These are phyloP conservation scores for Lachnellula cervina DNA, from an alignment of 2,329 filamentous ascomycete species.

Conservation along the genomic window DNA sequence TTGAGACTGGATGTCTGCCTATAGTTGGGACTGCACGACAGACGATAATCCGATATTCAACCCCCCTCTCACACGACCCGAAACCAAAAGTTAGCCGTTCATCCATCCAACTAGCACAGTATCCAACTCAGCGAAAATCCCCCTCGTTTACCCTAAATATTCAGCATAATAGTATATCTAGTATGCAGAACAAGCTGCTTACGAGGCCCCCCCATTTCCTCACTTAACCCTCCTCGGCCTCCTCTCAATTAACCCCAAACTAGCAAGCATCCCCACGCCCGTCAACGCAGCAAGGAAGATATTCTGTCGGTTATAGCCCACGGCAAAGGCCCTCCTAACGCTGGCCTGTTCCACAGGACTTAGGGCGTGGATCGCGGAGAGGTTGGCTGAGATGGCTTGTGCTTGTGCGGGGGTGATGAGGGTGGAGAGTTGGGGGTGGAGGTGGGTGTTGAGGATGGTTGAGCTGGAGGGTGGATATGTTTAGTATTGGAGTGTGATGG, in stretches of 20 bases:
- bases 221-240: not conserved
- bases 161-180: too few species aligned
- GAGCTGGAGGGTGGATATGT: not conserved
- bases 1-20: not conserved
- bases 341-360: not conserved
- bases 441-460: conserved; percentile 2
- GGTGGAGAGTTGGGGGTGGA: not conserved
- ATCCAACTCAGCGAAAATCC: too few species aligned
- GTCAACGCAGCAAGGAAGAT: not conserved
- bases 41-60: too few species aligned
- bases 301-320: conserved; percentile 5
- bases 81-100: too few species aligned
- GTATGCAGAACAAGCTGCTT: too few species aligned
- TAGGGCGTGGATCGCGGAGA: not conserved
- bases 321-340: not conserved
- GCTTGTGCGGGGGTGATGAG: not conserved
- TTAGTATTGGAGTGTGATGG: not conserved
- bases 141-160: too few species aligned
- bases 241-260: not conserved
- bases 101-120: too few species aligned
- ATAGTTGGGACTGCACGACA: too few species aligned
- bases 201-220: not conserved
- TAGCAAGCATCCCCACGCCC: not conserved
- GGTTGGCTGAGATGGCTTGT: not conserved
- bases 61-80: too few species aligned